Evolutionary conservation across 1,284 basidiomycete genomes (phyloP).

Genomic region (Kwoniella shivajii): DNA sequence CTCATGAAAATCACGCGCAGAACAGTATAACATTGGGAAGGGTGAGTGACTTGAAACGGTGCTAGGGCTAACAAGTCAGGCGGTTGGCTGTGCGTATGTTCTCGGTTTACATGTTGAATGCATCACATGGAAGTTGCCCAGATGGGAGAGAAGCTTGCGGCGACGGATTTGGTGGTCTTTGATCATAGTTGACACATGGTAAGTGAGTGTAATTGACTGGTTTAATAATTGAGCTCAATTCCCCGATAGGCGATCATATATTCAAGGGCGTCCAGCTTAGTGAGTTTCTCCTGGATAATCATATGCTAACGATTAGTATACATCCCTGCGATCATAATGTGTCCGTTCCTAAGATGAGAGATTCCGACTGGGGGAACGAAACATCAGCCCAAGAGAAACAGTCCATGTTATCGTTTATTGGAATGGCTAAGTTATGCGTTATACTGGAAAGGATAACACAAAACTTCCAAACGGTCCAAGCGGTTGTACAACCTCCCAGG

Average conservation of each 20-base stretch:
- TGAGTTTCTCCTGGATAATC: slow-evolving; percentile 16
- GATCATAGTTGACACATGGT: slow-evolving; percentile 45
- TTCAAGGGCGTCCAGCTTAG: slow-evolving; percentile 44
- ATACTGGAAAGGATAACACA: slow-evolving; percentile 6
- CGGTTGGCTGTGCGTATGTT: slow-evolving; percentile 45
- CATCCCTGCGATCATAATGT: slow-evolving; percentile 28
- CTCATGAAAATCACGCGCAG: slow-evolving; percentile 37
- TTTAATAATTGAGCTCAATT: too few species aligned
- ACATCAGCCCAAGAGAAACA: slow-evolving; percentile 4
- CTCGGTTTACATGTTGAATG: slow-evolving; percentile 51
- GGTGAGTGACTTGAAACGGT: slow-evolving; percentile 12
- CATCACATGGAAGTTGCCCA: slow-evolving; percentile 45
- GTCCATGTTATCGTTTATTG: slow-evolving; percentile 37
- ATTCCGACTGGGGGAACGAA: slow-evolving; percentile 22
- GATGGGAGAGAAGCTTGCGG: slow-evolving; percentile 47
- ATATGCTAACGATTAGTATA: not conserved
- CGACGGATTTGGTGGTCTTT: slow-evolving; percentile 50
- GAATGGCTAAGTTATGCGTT: slow-evolving; percentile 8
- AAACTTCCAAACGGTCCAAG: slow-evolving; percentile 4
- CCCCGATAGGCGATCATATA: slow-evolving; percentile 15
- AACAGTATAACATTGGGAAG: slow-evolving; percentile 22
- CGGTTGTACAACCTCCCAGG: not conserved
- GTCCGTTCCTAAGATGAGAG: slow-evolving; percentile 31
- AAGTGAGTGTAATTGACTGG: not conserved
- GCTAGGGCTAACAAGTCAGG: slow-evolving; percentile 7